Conservation (phyloP, 208 protist species). For the Trypanosoma scelopori region DNA sequence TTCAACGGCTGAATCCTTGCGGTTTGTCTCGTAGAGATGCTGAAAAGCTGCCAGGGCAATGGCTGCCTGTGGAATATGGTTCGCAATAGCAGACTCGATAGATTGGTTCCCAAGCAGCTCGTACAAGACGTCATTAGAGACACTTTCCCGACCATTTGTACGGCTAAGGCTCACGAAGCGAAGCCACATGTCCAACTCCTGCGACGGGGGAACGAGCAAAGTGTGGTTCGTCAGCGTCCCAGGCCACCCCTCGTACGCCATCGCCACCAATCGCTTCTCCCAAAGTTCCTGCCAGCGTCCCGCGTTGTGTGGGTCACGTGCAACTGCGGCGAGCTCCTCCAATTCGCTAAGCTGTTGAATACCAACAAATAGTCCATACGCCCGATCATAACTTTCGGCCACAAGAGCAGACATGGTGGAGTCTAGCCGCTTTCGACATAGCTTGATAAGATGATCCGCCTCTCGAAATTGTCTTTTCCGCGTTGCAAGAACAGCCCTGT, state of each 20-base stretch:
- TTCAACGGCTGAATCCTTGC: slow-evolving; percentile 64
- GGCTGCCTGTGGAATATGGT: slow-evolving; percentile 60
- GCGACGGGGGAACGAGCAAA: slow-evolving; percentile 90
- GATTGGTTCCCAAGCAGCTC: slow-evolving; percentile 80
- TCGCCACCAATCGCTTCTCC: slow-evolving; percentile 78
- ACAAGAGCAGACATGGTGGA: slow-evolving; percentile 95
- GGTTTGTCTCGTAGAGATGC: slow-evolving; percentile 85
- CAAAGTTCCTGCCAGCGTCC: slow-evolving; percentile 86
- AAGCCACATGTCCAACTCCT: slow-evolving; percentile 97
- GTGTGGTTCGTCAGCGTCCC: slow-evolving; percentile 95
- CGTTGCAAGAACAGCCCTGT: slow-evolving; percentile 80
- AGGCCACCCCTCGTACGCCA: slow-evolving; percentile 97
- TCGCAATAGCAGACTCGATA: slow-evolving; percentile 57
- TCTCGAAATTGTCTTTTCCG: slow-evolving; percentile 73
- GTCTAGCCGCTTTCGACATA: slow-evolving; percentile 93
- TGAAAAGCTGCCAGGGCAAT: slow-evolving; percentile 83
- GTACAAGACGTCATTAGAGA: slow-evolving; percentile 89
- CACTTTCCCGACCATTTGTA: slow-evolving; percentile 78
- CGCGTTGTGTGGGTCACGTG: slow-evolving; percentile 54
- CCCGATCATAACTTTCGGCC: slow-evolving; percentile 97
- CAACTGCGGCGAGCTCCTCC: slow-evolving; percentile 95
- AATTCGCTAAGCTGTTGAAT: slow-evolving; percentile 99
- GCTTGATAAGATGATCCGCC: slow-evolving; percentile 79
- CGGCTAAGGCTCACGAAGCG: slow-evolving; percentile 96
- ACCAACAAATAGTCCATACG: slow-evolving; percentile 96